Conservation (phyloP, 2,329 filamentous ascomycete genomes). For the Clarireedia hainanense region DNA sequence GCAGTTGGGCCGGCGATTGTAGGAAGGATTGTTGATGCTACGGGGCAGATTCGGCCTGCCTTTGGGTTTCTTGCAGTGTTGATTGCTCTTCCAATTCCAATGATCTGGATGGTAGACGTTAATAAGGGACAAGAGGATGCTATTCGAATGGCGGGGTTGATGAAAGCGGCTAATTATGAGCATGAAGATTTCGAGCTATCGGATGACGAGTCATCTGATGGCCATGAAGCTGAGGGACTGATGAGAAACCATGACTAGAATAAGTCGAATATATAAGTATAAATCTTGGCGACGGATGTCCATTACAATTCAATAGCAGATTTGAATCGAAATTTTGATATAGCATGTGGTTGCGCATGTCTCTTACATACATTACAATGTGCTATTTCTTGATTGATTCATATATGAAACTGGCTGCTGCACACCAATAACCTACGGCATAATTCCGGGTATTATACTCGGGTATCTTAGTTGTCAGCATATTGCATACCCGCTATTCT, state of each 20-base stretch:
- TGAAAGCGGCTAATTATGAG: constrained; percentile 36
- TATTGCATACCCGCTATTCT: not conserved
- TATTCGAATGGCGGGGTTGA: constrained; percentile 51
- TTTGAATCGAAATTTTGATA: not conserved
- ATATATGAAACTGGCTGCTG: too few species aligned
- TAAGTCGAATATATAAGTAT: not conserved
- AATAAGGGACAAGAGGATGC: constrained; percentile 68
- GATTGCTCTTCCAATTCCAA: constrained; percentile 75
- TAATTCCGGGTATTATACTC: too few species aligned
- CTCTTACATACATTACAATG: too few species aligned
- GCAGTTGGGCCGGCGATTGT: constrained; percentile 93
- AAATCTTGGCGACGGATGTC: not conserved
- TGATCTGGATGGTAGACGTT: constrained; percentile 81
- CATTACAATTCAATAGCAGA: not conserved
- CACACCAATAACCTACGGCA: too few species aligned
- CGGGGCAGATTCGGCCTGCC: constrained; percentile 72
- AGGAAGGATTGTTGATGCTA: constrained; percentile 79
- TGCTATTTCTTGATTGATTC: too few species aligned
- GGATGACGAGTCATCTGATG: constrained; percentile 6
- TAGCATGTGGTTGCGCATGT: not conserved
- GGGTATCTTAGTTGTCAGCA: not conserved
- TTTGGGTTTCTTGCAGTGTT: constrained; percentile 87
- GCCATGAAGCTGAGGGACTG: constrained; percentile 4
- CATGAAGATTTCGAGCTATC: constrained; percentile 2
- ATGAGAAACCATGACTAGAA: constrained; percentile 7